Evolutionary conservation across 352 stramenopile genomes (phyloP), one percentile per base, ranked within the genome.

Genomic region (Globisporangium mamillatum): DNA sequence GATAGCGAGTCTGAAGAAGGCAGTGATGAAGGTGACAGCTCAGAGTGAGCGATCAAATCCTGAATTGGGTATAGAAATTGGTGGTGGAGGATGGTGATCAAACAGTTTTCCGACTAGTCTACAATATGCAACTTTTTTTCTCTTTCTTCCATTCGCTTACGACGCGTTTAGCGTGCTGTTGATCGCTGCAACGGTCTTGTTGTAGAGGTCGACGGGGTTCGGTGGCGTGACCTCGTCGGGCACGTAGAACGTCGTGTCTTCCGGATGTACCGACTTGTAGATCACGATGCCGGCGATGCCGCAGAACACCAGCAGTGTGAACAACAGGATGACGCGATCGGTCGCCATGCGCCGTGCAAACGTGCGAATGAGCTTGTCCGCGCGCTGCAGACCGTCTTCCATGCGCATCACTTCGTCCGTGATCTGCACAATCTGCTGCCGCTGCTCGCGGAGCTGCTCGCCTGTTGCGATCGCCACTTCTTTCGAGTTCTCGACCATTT

Each of bases 391-490:
- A 46, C 75, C 85, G 72, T 94, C 85, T 38, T 96, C 88, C 68
- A 94, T 94, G 56, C 84, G 82, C 88, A 94, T 93, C 27, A 96
- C 88, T 16, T 93, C 82, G 67, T 94, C 88, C 27, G 88, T 96
- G 72, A 96, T 94, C 60, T 79, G 75, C n/a, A 94, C 86, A 64
- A 96, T 90, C 70, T 96, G 88, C 25, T 96, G 79, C 5, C 88
- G 86, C 75, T 96, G 88, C 60, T 91, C 75, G 7, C 85, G 86
- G 27, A 96, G 73, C 66, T 81, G 76, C 67, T 94, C 82, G n/a
- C 83, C 88, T 16, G 88, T 94, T 6, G 86, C 86, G 34, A 88
- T 80, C 4, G 85, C 86, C 18, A 94, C 81, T 68, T 91, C 86
- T 68, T 94, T 94, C 27, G 86, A 94, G 68, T 83, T 71, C 58